Evolutionary conservation across 768 basidiomycete species (phyloP), one percentile per base, ranked within the genome.

Genomic region (Kwoniella heveanensis): DNA sequence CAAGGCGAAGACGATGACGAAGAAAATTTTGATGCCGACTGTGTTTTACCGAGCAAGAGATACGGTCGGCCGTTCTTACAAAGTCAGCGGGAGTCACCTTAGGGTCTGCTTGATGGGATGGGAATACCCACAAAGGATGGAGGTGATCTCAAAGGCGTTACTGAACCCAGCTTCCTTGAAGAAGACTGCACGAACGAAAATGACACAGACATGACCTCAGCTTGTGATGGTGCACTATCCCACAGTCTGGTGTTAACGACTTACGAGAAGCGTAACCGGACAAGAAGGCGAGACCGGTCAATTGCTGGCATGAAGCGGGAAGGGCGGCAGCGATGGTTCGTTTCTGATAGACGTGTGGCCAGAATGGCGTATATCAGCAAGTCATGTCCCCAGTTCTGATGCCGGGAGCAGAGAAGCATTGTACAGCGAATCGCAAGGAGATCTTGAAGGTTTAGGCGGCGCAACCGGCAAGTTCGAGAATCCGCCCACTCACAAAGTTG

Each of bases 101-200:
- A n/a, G n/a, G n/a, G n/a, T n/a, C n/a, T n/a, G n/a, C n/a, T n/a
- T n/a, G n/a, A n/a, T n/a, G n/a, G n/a, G n/a, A n/a, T n/a, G 39
- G 15, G 39, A 10, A 44, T 17, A 53, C 50, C 50, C n/a, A 50
- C 54, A 52, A 13, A 66, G 51, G 46, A 69, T 62, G 1, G 57
- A 46, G 2, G 68, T 69, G 46, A 69, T 62, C 22, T 55, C 56
- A 50, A 66, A 70, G 3, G 69, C 52, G 39, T 71, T 62, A 2
- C 55, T 60, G 54, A 68, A 71, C 4, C 69, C 69, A 15, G 51
- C 54, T 54, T 65, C 60, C 32, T 60, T 47, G 60, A 68, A 67
- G 54, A 71, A 71, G 24, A 62, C 57, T 58, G 25, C 21, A n/a
- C 1, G 44, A 6, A 21, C 17, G 32, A 6, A 6, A 13, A 44